Base-by-base conservation (phyloP, 1,284 basidiomycete genomes). In the Schizophyllum commune region DNA sequence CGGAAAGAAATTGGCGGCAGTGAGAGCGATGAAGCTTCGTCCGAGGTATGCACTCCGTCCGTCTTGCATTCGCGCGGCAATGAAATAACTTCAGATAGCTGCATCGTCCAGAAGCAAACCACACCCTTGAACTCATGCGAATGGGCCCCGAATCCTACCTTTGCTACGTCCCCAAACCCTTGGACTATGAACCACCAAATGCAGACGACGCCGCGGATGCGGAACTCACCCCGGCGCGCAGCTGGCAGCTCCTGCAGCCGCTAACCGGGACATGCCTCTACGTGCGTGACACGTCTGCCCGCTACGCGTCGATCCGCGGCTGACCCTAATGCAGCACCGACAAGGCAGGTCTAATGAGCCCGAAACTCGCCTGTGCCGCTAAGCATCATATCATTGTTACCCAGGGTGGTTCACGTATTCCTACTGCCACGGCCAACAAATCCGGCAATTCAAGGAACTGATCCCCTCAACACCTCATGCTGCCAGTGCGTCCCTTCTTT, bases 331-430 rank as follows among this genome's bases (percentile, higher is more conserved):
- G 65, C 68, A 92, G 90, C 87, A 89, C 72, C 83, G 85, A 68
- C 89, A 92, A 80, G 39, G 39, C 39, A 47, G 39, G 39, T 47
- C 39, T 47, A 17, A 47, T 47, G 39, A 13, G 39, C 39, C 39
- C 39, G 39, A 17, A 47, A 47, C 3, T 47, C 17, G 39, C 39
- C 39, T 13, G 39, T 8, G 13, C 39, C 39, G 39, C 39, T 47
- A 47, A 47, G 39, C 39, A 27, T 27, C 27, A 27, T 27, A 27
- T 27, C 27, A 27, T 27, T 27, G 27, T 17, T 47, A 47, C 39
- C 39, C 39, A 47, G 83, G 88, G 52, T 98, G 95, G 95, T 97
- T 96, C 77, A 97, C 94, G 53, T 97, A 96, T 74, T 89, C 92
- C 62, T 96, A 96, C 75, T 96, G 94, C 77, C 94, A 95, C 75